Conservation (phyloP, 2,329 filamentous ascomycete species). For the Albophoma yamanashiensis region DNA sequence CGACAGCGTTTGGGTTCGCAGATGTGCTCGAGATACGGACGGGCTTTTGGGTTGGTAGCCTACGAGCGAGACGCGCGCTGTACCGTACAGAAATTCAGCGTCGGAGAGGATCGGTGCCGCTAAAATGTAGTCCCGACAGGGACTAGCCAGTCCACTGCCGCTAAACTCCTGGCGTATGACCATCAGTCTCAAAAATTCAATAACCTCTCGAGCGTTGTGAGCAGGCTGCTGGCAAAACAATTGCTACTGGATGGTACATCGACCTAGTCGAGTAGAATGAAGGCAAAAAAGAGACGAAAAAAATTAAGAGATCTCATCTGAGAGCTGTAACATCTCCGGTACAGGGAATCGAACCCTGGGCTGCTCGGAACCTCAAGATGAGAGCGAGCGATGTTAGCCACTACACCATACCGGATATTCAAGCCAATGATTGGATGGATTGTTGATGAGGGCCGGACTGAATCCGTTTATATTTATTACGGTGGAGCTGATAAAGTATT, state of each 20-base stretch:
- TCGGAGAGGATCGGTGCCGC: constrained; percentile 6
- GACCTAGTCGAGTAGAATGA: too few species aligned
- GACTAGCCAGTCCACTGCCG: neutral
- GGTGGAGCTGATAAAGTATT: neutral
- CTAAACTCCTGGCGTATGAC: neutral
- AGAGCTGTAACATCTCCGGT: constrained; percentile 7
- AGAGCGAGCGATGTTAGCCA: constrained; percentile 25
- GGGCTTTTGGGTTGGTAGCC: neutral
- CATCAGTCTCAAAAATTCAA: neutral
- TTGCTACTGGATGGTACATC: too few species aligned
- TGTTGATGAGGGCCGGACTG: neutral
- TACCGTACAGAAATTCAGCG: neutral
- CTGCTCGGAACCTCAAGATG: constrained; percentile 12
- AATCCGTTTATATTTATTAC: neutral
- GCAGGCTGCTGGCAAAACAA: too few species aligned
- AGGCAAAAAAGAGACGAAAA: neutral
- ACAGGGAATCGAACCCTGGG: constrained; percentile 18
- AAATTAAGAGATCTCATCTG: neutral
- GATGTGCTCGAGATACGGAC: neutral
- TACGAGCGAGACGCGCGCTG: neutral
- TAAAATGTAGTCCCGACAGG: constrained; percentile 9
- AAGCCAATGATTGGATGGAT: neutral
- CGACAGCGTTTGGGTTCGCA: neutral
- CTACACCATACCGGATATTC: constrained; percentile 22
- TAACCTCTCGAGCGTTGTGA: too few species aligned